Evolutionary conservation across 805 yeast genomes (phyloP).

Genomic region (Yamadazyma endophytica): DNA sequence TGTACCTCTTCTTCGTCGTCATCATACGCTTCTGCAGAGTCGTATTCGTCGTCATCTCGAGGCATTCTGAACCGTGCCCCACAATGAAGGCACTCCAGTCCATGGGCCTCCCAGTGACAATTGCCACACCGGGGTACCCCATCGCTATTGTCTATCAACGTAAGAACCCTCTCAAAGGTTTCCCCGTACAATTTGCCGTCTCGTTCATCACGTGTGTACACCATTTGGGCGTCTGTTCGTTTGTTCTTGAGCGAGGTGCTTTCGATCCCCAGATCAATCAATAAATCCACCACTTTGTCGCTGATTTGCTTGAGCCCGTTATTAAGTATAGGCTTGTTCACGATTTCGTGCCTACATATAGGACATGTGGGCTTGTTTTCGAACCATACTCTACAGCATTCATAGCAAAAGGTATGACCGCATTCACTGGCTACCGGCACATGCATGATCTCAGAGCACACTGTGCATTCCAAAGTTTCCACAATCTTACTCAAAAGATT

Average conservation of each 20-base stretch:
- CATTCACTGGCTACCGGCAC: constrained; percentile 61
- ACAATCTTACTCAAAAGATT: constrained; percentile 23
- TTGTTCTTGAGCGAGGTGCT: constrained; percentile 18
- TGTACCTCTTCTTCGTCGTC: constrained; percentile 28
- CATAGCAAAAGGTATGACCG: constrained; percentile 75
- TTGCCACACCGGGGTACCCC: constrained; percentile 72
- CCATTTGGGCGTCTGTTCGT: constrained; percentile 13
- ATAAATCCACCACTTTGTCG: constrained; percentile 31
- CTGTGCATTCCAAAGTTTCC: constrained; percentile 47
- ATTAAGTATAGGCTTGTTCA: constrained; percentile 50
- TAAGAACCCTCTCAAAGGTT: constrained; percentile 47
- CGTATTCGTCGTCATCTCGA: constrained; percentile 27
- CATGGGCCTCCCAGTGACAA: constrained; percentile 79
- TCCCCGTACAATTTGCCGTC: constrained; percentile 43
- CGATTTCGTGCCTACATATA: constrained; percentile 52
- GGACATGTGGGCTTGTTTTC: constrained; percentile 60
- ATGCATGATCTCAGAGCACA: constrained; percentile 68
- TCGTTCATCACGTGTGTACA: constrained; percentile 36
- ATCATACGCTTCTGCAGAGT: constrained; percentile 33
- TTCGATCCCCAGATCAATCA: constrained; percentile 27
- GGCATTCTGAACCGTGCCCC: constrained; percentile 46
- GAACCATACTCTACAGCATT: constrained; percentile 61
- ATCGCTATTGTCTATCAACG: constrained; percentile 58
- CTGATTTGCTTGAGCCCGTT: constrained; percentile 46
- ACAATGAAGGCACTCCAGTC: constrained; percentile 64